Conservation (phyloP, 1,284 basidiomycete species). For the Stygiomarasmius scandens region DNA sequence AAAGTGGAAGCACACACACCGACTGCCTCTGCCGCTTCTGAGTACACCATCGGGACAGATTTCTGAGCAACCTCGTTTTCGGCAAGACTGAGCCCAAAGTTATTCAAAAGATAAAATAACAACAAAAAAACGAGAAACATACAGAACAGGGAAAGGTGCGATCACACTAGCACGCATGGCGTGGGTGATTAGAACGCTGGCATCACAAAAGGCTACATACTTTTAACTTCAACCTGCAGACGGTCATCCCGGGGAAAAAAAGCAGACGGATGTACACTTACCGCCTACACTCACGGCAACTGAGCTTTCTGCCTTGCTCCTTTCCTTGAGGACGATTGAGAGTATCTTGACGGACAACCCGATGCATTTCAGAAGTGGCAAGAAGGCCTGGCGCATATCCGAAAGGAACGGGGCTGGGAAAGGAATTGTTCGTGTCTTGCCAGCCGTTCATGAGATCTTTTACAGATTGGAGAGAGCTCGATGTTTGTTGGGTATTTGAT, state of each 20-base stretch:
- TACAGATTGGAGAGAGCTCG: too few species aligned
- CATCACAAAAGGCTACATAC: slow-evolving; percentile 28
- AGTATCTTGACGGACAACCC: slow-evolving; percentile 17
- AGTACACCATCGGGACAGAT: slow-evolving; percentile 61
- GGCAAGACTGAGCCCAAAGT: slow-evolving; percentile 46
- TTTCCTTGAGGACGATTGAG: slow-evolving; percentile 27
- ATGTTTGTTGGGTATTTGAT: too few species aligned
- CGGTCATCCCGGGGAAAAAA: neutral
- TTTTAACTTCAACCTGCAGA: slow-evolving; percentile 56
- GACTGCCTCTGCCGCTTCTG: slow-evolving; percentile 52
- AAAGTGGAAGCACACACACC: slow-evolving; percentile 30
- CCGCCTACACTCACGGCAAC: slow-evolving; percentile 64
- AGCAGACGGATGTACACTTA: slow-evolving; percentile 37
- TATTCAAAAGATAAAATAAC: slow-evolving; percentile 6
- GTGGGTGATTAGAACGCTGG: slow-evolving; percentile 15
- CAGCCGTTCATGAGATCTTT: too few species aligned
- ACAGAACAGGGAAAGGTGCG: slow-evolving; percentile 62
- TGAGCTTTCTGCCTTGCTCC: slow-evolving; percentile 50
- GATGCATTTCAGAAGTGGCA: slow-evolving; percentile 11
- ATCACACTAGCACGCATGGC: slow-evolving; percentile 47
- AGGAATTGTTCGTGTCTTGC: slow-evolving; percentile 1
- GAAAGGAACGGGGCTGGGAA: slow-evolving; percentile 5
- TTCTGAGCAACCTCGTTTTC: slow-evolving; percentile 61
- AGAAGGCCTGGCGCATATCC: slow-evolving; percentile 15
- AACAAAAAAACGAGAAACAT: slow-evolving; percentile 31